Conservation (phyloP, 768 basidiomycete species). For the Nidula microcarpa region DNA sequence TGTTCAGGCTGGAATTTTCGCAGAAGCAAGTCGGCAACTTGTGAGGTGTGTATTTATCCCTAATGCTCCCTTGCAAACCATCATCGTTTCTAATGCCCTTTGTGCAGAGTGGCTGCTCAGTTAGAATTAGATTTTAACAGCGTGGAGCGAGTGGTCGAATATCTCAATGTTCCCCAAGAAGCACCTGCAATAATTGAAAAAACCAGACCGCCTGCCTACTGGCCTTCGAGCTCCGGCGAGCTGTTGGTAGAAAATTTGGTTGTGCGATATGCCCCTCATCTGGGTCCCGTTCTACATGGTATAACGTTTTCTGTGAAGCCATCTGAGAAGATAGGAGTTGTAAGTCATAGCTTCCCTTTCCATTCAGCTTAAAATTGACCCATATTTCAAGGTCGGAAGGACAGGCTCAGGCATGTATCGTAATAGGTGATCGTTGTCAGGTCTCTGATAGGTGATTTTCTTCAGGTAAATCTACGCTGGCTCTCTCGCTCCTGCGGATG, state of each 20-base stretch:
- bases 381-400: slow-evolving; percentile 48
- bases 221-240: slow-evolving; percentile 61
- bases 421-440: background rate
- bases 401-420: slow-evolving; percentile 54
- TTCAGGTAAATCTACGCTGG: slow-evolving; percentile 55
- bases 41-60: slow-evolving; percentile 37
- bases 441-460: background rate
- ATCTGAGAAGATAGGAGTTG: slow-evolving; percentile 67
- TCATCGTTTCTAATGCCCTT: background rate
- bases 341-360: slow-evolving; percentile 21
- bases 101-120: slow-evolving; percentile 57
- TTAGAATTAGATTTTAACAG: slow-evolving; percentile 74
- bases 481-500: slow-evolving; percentile 57
- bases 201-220: slow-evolving; percentile 64
- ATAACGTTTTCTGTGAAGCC: slow-evolving; percentile 59
- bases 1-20: slow-evolving; percentile 65
- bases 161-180: slow-evolving; percentile 65
- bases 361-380: background rate
- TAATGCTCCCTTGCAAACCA: background rate
- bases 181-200: slow-evolving; percentile 56
- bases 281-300: slow-evolving; percentile 55
- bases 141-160: slow-evolving; percentile 71
- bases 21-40: slow-evolving; percentile 63
- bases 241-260: slow-evolving; percentile 56
- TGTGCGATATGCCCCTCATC: slow-evolving; percentile 59